A percentile compares a stretch with the other conserved stretches of the same genome.
These are phyloP conservation scores for Lepiota brunneoincarnata DNA, from an alignment of 768 basidiomycete genomes.

Conservation along the genomic window DNA sequence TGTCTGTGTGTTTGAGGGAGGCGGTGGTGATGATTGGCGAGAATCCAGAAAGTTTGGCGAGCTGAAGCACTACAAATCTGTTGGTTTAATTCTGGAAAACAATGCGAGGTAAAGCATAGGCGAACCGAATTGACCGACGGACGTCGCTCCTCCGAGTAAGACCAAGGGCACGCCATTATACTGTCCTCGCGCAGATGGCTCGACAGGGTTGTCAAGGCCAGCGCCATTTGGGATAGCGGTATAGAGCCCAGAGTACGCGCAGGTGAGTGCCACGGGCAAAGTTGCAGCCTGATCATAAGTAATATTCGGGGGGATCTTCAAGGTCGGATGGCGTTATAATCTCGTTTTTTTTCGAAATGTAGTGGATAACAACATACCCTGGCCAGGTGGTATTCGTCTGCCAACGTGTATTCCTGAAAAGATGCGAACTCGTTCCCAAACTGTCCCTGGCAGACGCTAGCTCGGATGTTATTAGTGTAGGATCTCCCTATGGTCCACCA, in stretches of 20 bases:
- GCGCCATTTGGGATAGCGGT: constrained; percentile 32
- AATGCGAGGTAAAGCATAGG: constrained; percentile 19
- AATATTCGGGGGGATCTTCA: constrained; percentile 43
- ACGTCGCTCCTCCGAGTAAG: constrained; percentile 26
- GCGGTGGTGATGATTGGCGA: constrained; percentile 39
- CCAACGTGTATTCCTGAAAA: constrained; percentile 45
- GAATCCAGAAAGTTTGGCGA: constrained; percentile 39
- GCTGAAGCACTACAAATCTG: constrained; percentile 22
- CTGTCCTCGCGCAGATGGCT: constrained; percentile 31
- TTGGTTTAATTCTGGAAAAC: constrained; percentile 29
- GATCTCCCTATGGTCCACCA: neutral
- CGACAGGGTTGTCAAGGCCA: constrained; percentile 38
- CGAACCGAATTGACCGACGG: constrained; percentile 25
- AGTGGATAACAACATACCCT: constrained; percentile 27
- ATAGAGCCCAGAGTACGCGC: constrained; percentile 51
- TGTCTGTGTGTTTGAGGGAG: constrained; percentile 24
- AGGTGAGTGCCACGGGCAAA: constrained; percentile 46
- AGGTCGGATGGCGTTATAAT: neutral
- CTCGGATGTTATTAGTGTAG: neutral
- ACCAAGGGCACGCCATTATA: constrained; percentile 43
- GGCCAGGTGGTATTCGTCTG: constrained; percentile 34
- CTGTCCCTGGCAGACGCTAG: constrained; percentile 38
- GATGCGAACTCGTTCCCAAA: constrained; percentile 34
- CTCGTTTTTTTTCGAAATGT: constrained; percentile 11
- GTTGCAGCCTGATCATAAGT: constrained; percentile 49